Evolutionary conservation across 768 basidiomycete genomes (phyloP).

Genomic region (Pleurotus pulmonarius): DNA sequence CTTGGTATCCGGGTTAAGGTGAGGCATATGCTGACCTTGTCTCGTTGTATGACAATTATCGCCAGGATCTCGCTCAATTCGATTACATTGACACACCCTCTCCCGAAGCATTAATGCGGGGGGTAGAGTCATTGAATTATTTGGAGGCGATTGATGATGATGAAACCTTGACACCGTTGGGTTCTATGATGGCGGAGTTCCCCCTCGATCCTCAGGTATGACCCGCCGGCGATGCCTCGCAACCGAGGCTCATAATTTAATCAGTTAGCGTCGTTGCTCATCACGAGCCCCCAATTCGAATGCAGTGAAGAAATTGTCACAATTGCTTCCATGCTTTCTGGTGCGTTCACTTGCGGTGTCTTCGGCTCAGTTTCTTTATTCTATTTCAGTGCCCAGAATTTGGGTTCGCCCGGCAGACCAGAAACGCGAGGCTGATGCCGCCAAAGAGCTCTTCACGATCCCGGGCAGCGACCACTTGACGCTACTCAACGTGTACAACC

Average conservation of each 20-base stretch:
- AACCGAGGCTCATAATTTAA: neutral
- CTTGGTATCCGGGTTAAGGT: conserved; percentile 75
- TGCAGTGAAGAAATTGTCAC: conserved; percentile 96
- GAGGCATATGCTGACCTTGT: neutral
- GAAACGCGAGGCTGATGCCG: conserved; percentile 87
- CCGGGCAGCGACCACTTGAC: conserved; percentile 96
- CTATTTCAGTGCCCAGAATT: neutral
- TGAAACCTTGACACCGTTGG: conserved; percentile 82
- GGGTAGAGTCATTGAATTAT: conserved; percentile 89
- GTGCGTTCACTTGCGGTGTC: conserved; percentile 33
- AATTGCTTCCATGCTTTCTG: conserved; percentile 94
- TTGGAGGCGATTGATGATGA: conserved; percentile 92
- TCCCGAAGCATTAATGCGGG: conserved; percentile 96
- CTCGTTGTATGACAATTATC: neutral
- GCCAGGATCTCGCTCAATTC: conserved; percentile 77
- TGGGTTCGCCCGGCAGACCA: conserved; percentile 90
- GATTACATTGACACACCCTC: conserved; percentile 93
- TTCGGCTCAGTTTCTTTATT: neutral
- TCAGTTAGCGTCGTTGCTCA: conserved; percentile 88
- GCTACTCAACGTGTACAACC: conserved; percentile 92
- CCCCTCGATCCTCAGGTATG: conserved; percentile 94
- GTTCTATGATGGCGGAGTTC: conserved; percentile 94
- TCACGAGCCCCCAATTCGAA: conserved; percentile 89
- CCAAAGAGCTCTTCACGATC: conserved; percentile 83
- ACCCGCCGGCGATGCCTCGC: neutral